A percentile compares a stretch with the other conserved stretches of the same genome.
Evolutionary conservation across 192 early-diverging fungal genomes (phyloP).

Genomic region (Lunasporangiospora selenospora): DNA sequence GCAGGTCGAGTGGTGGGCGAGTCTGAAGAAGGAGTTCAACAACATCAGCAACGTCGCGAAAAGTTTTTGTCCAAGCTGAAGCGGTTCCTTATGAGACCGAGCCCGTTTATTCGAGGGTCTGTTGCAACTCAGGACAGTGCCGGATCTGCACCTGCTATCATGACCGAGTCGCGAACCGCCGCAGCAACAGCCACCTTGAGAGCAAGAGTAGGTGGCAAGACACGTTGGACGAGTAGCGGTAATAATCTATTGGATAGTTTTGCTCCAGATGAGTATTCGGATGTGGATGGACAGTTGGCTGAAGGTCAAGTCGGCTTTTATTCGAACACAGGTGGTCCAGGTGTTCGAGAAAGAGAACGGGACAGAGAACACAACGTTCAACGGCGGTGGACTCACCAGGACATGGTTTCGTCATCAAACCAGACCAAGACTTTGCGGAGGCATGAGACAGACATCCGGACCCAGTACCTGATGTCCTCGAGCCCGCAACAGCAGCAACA

Average conservation of each 20-base stretch:
- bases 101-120: no score
- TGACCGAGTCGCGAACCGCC: no score
- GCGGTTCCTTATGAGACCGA: conserved; percentile 26
- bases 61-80: conserved; percentile 36
- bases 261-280: not conserved
- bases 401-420: conserved; percentile 10
- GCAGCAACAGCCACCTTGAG: not conserved
- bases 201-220: not conserved
- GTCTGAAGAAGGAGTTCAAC: not conserved
- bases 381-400: conserved; percentile 20
- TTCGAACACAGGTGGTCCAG: no score
- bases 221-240: conserved; percentile 17
- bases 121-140: no score
- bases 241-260: conserved; percentile 3
- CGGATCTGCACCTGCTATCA: no score
- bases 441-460: no score
- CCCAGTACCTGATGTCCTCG: no score
- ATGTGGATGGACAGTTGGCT: not conserved
- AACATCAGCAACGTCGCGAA: conserved; percentile 7
- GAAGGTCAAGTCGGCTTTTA: conserved; percentile 2
- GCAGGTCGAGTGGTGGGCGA: not conserved
- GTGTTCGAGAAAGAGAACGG: no score
- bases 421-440: no score
- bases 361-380: no score
- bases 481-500: no score